These are phyloP conservation scores for Citrus glauca DNA, from an alignment of 345 rosid genomes.

Conservation along the genomic window DNA sequence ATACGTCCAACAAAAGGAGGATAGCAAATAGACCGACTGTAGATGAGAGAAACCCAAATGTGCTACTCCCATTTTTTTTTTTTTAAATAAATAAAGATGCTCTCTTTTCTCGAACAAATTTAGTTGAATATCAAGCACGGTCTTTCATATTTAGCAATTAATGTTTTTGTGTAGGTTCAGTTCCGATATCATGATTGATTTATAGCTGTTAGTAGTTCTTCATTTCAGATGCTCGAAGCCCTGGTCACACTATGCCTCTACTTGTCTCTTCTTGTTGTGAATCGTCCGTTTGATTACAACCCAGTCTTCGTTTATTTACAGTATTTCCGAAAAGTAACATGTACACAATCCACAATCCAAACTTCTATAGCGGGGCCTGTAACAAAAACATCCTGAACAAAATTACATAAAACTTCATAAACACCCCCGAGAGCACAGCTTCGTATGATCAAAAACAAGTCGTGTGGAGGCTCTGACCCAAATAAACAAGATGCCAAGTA, in stretches of 20 bases:
- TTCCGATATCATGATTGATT: too few relatives aligned
- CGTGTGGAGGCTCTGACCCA: slow-evolving; percentile 42
- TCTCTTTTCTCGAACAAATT: too few relatives aligned
- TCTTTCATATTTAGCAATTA: too few relatives aligned
- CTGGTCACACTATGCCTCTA: background rate
- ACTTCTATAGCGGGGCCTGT: background rate
- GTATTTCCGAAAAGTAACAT: background rate
- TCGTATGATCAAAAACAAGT: slow-evolving; percentile 4
- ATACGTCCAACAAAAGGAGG: too few relatives aligned
- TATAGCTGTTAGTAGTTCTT: too few relatives aligned
- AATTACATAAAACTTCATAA: background rate
- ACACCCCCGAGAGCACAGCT: background rate
- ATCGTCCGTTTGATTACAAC: too few relatives aligned
- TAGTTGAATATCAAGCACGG: too few relatives aligned
- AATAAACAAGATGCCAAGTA: slow-evolving; percentile 60
- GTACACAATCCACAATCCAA: background rate
- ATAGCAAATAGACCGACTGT: too few relatives aligned
- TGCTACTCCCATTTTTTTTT: too few relatives aligned
- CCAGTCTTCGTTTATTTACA: background rate
- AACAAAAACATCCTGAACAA: background rate
- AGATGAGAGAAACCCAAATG: too few relatives aligned
- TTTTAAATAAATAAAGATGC: too few relatives aligned
- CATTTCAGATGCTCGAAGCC: background rate
- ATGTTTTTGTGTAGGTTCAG: too few relatives aligned
- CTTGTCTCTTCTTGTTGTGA: background rate